Base-by-base conservation (phyloP, 352 stramenopile species). In the Thraustochytrium striatum region DNA sequence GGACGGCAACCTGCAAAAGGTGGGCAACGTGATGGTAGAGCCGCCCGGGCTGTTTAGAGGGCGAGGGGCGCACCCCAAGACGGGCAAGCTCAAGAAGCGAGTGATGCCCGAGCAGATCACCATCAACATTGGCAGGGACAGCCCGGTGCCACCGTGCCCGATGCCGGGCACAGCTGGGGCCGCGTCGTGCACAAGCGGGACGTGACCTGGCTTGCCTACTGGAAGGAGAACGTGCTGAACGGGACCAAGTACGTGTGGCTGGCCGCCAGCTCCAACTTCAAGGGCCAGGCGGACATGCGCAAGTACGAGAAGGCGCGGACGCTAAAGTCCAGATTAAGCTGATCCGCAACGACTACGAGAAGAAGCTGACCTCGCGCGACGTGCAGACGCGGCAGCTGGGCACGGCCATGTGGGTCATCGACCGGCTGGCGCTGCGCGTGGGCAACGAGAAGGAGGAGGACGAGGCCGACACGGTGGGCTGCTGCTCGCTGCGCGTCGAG, bases 331-430 rank as follows among this genome's bases (percentile, higher is more conserved):
- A 97, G 91, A 99, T 99, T 82, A 88, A 93, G 50, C 97, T 95
- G 84, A 95, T 97, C 83, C 90, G 93, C 32, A 90, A 91, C 61
- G 88, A 96, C 72, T 97, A 97, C 83, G 89, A 89, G 62, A 89
- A 91, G 65, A 92, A 91, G 0, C 84, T 97, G 28, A 87, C 87
- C 57, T 82, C 57, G 36, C 53, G 47, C 19, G 72, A 92, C 73
- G 87, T 88, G 69, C 87, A 86, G n/a, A 86, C 89, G 53, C 78
- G 92, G 1, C 95, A 99, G 84, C 89, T 97, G 16, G 97, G 93
- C 0, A 99, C 95, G 35, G 96, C 96, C n/a, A 98, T 99, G 89
- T 99, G 96, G 96, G 93, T 99, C 44, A 99, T 99, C 84, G 97
- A 99, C 89, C 87, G 96, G 52, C 86, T 99, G n/a, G 97, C 97